Evolutionary conservation across 352 stramenopile genomes (phyloP), one percentile per base, ranked within the genome.

Genomic region (Elongisporangium anandrum): DNA sequence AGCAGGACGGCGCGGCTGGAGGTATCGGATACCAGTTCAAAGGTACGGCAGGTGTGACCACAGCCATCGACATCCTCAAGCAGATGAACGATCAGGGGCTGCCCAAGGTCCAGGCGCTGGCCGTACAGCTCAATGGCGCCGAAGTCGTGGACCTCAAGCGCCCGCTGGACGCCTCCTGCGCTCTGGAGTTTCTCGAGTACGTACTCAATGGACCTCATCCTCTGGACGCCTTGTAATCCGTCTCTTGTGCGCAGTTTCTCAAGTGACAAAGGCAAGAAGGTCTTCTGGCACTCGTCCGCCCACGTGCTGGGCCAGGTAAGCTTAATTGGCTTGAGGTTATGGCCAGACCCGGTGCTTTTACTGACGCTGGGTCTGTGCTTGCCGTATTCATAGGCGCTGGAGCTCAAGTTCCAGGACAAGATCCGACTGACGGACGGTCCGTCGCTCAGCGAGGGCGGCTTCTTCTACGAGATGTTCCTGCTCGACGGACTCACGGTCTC

Each of bases 281-380:
- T 98, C 4, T 98, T 99, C 68, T 99, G 97, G 98, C 98, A 99
- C 74, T 99, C 96, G n/a, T 98, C 92, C 1, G 97, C 97, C 1
- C 98, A 99, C 70, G 94, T 99, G n/a, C 81, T 99, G 49, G 98
- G 98, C 22, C 94, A 85, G 72, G 72, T 80, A 54, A 1, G 57
- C 26, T 13, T 39, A 56, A 21, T 24, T 47, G n/a, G 15, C 20
- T 60, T 20, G 12, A 47, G 3, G 26, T n/a, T 64, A 50, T 59
- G 29, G 45, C 20, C 2, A 16, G 21, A 24, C n/a, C 21, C 16
- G 1, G 24, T 22, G 38, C 3, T 61, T 22, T 2, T 60, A 10
- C 13, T 29, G 19, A 24, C 39, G 23, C 10, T n/a, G n/a, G n/a
- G n/a, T n/a, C n/a, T n/a, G n/a, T n/a, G n/a, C n/a, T n/a, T n/a